Conservation (phyloP, 31 red algal species). For the Bonnemaisonia californica region DNA sequence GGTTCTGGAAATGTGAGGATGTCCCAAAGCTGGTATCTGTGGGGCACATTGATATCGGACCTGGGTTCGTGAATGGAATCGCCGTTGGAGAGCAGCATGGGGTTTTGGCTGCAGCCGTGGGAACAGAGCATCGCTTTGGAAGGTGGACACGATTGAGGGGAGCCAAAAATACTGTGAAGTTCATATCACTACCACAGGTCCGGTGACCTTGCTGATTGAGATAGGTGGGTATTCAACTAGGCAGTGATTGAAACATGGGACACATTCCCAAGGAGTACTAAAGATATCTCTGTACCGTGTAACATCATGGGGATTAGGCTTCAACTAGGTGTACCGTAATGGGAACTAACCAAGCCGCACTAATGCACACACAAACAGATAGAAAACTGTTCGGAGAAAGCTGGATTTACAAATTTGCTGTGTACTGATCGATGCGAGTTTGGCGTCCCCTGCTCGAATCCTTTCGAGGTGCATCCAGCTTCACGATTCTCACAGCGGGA, state of each 20-base stretch:
- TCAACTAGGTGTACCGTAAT: no score
- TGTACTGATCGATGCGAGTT: constrained; percentile 45
- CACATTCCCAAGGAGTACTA: no score
- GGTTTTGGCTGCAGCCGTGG: constrained; percentile 67
- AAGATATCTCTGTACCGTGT: no score
- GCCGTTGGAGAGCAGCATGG: constrained; percentile 37
- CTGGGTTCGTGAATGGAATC: constrained; percentile 90
- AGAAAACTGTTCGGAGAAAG: neutral
- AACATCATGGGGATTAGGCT: no score
- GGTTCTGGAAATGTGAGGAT: constrained; percentile 81
- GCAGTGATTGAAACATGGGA: no score
- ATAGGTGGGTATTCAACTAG: no score
- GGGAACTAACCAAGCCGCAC: no score
- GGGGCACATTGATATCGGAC: constrained; percentile 50
- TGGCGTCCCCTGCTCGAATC: constrained; percentile 6
- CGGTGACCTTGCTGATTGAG: no score
- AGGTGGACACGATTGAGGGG: constrained; percentile 68
- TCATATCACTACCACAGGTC: constrained; percentile 61
- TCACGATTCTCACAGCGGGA: constrained; percentile 42
- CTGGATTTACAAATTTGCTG: constrained; percentile 5
- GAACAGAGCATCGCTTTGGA: constrained; percentile 90
- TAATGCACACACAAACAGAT: neutral
- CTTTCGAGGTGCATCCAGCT: constrained; percentile 34
- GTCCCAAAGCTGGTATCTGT: constrained; percentile 31
- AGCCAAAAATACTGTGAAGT: constrained; percentile 65